Conservation (phyloP, 2,329 filamentous ascomycete species). For the Paecilomyces variotii region DNA sequence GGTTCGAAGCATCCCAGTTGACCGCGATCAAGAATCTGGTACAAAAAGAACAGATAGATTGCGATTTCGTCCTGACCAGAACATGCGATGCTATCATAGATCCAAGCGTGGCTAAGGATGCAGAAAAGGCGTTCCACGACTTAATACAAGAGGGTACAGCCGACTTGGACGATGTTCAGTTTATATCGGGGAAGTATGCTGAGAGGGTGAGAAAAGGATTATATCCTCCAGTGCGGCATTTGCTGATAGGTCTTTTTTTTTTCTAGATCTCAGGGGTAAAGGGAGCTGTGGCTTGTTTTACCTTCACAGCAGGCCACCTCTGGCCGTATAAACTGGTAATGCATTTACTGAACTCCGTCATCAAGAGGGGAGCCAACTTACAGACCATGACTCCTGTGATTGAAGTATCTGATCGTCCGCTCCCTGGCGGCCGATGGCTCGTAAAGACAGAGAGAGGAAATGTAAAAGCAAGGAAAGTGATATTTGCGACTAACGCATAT, state of each 20-base stretch:
- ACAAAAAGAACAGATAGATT: neutral
- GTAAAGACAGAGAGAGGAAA: slow-evolving; percentile 62
- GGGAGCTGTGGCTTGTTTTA: slow-evolving; percentile 27
- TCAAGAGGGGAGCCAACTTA: slow-evolving; percentile 40
- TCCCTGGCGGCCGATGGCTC: slow-evolving; percentile 42
- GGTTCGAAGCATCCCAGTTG: neutral
- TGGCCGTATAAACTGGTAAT: slow-evolving; percentile 76
- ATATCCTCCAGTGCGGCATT: neutral
- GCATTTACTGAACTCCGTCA: slow-evolving; percentile 58
- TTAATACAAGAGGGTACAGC: neutral
- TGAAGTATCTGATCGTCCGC: slow-evolving; percentile 16
- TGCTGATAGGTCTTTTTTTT: neutral
- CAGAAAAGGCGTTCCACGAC: neutral
- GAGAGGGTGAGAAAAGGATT: neutral
- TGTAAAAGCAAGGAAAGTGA: slow-evolving; percentile 54
- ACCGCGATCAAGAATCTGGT: neutral
- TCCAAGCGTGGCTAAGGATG: neutral
- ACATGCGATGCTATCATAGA: neutral
- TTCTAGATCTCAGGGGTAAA: slow-evolving; percentile 27
- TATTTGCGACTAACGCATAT: slow-evolving; percentile 79
- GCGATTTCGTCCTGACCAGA: neutral
- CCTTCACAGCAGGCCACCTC: slow-evolving; percentile 23
- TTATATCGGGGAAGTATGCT: neutral
- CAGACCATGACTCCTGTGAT: slow-evolving; percentile 46
- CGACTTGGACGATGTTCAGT: neutral